A percentile compares a stretch with the other conserved stretches of the same genome.
phyloP scores from a whole-genome alignment of 73 alveolate genomes.

The Stentor coeruleus region DNA sequence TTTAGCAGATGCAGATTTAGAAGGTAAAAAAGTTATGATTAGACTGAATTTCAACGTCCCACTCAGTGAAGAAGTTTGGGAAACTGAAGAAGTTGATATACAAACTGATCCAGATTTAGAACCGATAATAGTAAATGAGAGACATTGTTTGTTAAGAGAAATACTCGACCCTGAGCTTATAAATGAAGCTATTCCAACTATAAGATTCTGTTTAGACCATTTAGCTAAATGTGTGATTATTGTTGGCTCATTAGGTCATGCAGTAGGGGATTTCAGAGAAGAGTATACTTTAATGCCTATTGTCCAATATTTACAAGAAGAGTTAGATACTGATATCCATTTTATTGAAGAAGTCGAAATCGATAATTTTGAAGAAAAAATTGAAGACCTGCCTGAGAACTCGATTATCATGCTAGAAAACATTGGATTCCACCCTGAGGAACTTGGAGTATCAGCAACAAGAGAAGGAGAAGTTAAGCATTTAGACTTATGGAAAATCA shows the following conservation, averaged over 20 bases:
- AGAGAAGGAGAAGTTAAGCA: background rate
- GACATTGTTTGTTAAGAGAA: conserved; percentile 38
- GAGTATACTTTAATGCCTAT: conserved; percentile 47
- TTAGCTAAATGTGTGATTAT: conserved; percentile 56
- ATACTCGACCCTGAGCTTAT: conserved; percentile 38
- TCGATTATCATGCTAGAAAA: conserved; percentile 53
- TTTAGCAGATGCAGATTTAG: conserved; percentile 51
- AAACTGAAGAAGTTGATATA: conserved; percentile 23
- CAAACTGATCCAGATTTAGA: conserved; percentile 24
- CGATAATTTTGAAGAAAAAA: conserved; percentile 46
- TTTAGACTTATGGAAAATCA: background rate
- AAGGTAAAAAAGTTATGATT: conserved; percentile 58
- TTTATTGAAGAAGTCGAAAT: conserved; percentile 47
- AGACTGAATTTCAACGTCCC: conserved; percentile 66
- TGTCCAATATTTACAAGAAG: conserved; percentile 29
- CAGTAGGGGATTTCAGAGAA: conserved; percentile 43
- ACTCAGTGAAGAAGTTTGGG: conserved; percentile 13
- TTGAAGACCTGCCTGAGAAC: conserved; percentile 52
- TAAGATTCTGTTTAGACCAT: conserved; percentile 54
- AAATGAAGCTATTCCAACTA: conserved; percentile 45
- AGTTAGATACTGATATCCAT: conserved; percentile 47
- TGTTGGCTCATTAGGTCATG: conserved; percentile 48
- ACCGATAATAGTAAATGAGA: conserved; percentile 16
- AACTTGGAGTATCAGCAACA: conserved; percentile 48
- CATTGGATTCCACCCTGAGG: conserved; percentile 54